phyloP scores from a whole-genome alignment of 2,329 filamentous ascomycete genomes.

The Phaeophleospora eucalypticola region DNA sequence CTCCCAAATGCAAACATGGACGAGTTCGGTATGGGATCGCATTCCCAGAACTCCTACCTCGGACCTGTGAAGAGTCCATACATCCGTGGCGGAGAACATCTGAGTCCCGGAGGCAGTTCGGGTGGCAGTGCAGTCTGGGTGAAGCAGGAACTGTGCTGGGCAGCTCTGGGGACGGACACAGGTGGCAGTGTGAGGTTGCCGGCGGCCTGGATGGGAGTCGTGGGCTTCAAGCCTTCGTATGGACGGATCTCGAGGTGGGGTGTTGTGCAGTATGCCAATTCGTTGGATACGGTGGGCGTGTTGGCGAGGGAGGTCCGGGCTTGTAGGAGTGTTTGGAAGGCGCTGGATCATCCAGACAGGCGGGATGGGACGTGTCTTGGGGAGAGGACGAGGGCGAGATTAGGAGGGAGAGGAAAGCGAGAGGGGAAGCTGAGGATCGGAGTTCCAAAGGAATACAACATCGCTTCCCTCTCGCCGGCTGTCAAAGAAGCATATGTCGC shows the following conservation, averaged over 20 bases:
- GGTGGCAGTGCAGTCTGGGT: slow-evolving; percentile 90
- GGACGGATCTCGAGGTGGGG: slow-evolving; percentile 81
- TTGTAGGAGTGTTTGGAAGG: slow-evolving; percentile 42
- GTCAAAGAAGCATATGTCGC: slow-evolving; percentile 67
- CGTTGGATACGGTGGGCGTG: slow-evolving; percentile 83
- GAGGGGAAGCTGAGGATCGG: slow-evolving; percentile 48
- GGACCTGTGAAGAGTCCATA: slow-evolving; percentile 59
- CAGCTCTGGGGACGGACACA: slow-evolving; percentile 87
- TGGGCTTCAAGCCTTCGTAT: slow-evolving; percentile 90
- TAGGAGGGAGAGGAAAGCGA: slow-evolving; percentile 1
- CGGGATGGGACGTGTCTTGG: slow-evolving; percentile 72
- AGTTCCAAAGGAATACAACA: slow-evolving; percentile 76
- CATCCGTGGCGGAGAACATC: slow-evolving; percentile 29
- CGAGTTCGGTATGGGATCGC: slow-evolving; percentile 93
- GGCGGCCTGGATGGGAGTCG: slow-evolving; percentile 76
- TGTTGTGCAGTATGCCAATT: slow-evolving; percentile 88
- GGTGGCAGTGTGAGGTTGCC: slow-evolving; percentile 84
- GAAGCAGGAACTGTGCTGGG: slow-evolving; percentile 57
- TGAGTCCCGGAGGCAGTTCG: slow-evolving; percentile 83
- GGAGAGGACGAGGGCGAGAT: slow-evolving; percentile 50
- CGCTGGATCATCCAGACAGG: slow-evolving; percentile 58
- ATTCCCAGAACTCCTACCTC: slow-evolving; percentile 65
- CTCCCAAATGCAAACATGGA: slow-evolving; percentile 81
- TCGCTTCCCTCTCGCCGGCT: slow-evolving; percentile 66
- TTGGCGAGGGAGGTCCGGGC: slow-evolving; percentile 55